A percentile compares a stretch with the other conserved stretches of the same genome.
phyloP scores from a whole-genome alignment of 2,329 filamentous ascomycete species.

The Penicillium sp. region DNA sequence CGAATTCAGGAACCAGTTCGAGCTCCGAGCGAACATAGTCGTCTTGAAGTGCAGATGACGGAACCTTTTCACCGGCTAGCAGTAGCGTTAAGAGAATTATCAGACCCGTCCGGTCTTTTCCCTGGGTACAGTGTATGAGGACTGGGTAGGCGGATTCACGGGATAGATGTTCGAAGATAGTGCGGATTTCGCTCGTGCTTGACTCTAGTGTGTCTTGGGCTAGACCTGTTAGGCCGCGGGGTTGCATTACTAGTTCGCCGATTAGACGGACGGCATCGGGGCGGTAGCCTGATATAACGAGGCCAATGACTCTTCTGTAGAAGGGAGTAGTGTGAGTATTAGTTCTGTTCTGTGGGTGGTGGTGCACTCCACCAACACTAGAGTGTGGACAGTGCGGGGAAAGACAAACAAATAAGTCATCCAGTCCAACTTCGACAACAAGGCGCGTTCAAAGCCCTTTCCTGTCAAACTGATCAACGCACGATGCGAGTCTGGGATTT shows the following conservation, averaged over 20 bases:
- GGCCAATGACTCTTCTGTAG: slow-evolving; percentile 62
- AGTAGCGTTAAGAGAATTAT: slow-evolving; percentile 71
- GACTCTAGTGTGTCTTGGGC: slow-evolving; percentile 71
- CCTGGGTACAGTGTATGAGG: slow-evolving; percentile 83
- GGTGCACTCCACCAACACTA: too few relatives aligned
- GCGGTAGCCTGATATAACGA: slow-evolving; percentile 70
- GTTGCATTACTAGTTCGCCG: slow-evolving; percentile 70
- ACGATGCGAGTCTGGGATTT: slow-evolving; percentile 68
- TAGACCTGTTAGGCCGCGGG: slow-evolving; percentile 72
- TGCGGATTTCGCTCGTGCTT: slow-evolving; percentile 66
- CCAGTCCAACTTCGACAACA: slow-evolving; percentile 72
- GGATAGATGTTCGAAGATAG: slow-evolving; percentile 70
- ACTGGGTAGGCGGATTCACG: slow-evolving; percentile 61
- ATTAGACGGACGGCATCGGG: slow-evolving; percentile 72
- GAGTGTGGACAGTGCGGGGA: background rate
- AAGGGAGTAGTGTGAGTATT: background rate
- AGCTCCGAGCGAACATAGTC: slow-evolving; percentile 73
- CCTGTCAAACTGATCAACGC: slow-evolving; percentile 75
- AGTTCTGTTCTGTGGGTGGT: background rate
- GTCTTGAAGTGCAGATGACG: slow-evolving; percentile 63
- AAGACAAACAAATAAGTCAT: slow-evolving; percentile 62
- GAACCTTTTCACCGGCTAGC: slow-evolving; percentile 57
- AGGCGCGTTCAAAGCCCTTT: slow-evolving; percentile 67
- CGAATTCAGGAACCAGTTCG: slow-evolving; percentile 65
- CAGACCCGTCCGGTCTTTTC: slow-evolving; percentile 82